phyloP scores from a whole-genome alignment of 2,329 filamentous ascomycete species.

The Achaetomium macrosporum region DNA sequence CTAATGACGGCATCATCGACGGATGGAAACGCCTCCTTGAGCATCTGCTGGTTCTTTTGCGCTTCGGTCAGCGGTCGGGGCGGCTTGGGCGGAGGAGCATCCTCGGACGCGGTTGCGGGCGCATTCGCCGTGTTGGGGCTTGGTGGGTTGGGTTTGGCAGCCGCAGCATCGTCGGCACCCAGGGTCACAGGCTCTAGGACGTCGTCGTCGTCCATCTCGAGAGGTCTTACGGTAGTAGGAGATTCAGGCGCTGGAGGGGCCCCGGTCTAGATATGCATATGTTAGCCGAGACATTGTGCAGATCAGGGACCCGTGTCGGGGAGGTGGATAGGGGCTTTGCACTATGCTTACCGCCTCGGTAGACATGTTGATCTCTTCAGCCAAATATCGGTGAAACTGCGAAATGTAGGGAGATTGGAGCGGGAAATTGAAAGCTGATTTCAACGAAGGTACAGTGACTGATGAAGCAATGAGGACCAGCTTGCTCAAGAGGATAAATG shows the following conservation, averaged over 20 bases:
- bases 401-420: background rate
- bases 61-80: conserved; percentile 75
- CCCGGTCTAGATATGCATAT: conserved; percentile 37
- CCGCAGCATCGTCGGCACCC: conserved; percentile 37
- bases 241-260: conserved; percentile 49
- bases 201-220: conserved; percentile 67
- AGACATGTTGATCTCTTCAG: conserved; percentile 1
- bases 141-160: conserved; percentile 21
- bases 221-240: conserved; percentile 57
- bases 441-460: background rate
- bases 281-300: conserved; percentile 9
- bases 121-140: conserved; percentile 28
- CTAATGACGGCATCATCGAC: conserved; percentile 78
- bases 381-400: background rate
- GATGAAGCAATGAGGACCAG: background rate
- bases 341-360: conserved; percentile 7
- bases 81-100: conserved; percentile 67
- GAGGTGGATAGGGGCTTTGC: background rate
- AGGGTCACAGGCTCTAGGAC: conserved; percentile 52
- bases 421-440: background rate
- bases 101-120: conserved; percentile 30
- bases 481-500: conserved; percentile 3
- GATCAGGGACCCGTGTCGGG: conserved; percentile 11
- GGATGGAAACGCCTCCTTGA: conserved; percentile 88
- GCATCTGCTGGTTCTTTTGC: conserved; percentile 78